Evolutionary conservation across 208 protist species (phyloP).

Genomic region (Lotmaria passim): DNA sequence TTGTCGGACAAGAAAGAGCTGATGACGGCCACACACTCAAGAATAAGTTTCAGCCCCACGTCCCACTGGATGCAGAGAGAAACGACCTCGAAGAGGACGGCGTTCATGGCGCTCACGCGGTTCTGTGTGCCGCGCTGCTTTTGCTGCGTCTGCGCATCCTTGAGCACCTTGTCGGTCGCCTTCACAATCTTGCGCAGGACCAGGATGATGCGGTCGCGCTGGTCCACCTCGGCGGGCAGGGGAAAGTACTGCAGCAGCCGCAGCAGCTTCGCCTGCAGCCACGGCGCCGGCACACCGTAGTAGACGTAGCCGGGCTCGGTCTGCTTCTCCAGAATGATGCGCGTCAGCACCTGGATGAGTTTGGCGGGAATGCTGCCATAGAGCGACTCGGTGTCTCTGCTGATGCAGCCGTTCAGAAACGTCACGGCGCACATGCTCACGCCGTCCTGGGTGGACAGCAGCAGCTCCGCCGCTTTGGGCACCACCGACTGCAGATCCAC

Average conservation of each 20-base stretch:
- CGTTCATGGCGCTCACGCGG: slow-evolving; percentile 97
- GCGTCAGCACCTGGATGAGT: slow-evolving; percentile 84
- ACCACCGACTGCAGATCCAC: slow-evolving; percentile 69
- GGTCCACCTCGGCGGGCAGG: slow-evolving; percentile 63
- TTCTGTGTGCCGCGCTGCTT: slow-evolving; percentile 92
- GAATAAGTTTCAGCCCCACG: slow-evolving; percentile 78
- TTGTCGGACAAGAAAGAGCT: slow-evolving; percentile 89
- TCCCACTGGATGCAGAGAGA: slow-evolving; percentile 94
- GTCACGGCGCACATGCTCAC: slow-evolving; percentile 93
- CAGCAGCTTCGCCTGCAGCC: slow-evolving; percentile 98
- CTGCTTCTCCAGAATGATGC: slow-evolving; percentile 89
- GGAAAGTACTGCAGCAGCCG: slow-evolving; percentile 97
- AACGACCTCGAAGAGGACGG: slow-evolving; percentile 97
- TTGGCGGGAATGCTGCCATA: slow-evolving; percentile 59
- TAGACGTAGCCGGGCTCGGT: slow-evolving; percentile 96
- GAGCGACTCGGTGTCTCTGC: slow-evolving; percentile 66
- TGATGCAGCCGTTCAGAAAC: slow-evolving; percentile 92
- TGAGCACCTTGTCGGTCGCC: slow-evolving; percentile 86
- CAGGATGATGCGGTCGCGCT: slow-evolving; percentile 56
- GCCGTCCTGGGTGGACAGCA: slow-evolving; percentile 90
- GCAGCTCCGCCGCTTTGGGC: slow-evolving; percentile 82
- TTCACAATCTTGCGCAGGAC: slow-evolving; percentile 87
- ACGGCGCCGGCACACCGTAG: slow-evolving; percentile 97
- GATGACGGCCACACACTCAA: slow-evolving; percentile 83
- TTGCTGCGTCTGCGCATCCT: slow-evolving; percentile 82